Percentiles rank a stretch among this genome's conserved stretches.
phyloP scores from a whole-genome alignment of 208 protist genomes.

The Leptomonas seymouri region DNA sequence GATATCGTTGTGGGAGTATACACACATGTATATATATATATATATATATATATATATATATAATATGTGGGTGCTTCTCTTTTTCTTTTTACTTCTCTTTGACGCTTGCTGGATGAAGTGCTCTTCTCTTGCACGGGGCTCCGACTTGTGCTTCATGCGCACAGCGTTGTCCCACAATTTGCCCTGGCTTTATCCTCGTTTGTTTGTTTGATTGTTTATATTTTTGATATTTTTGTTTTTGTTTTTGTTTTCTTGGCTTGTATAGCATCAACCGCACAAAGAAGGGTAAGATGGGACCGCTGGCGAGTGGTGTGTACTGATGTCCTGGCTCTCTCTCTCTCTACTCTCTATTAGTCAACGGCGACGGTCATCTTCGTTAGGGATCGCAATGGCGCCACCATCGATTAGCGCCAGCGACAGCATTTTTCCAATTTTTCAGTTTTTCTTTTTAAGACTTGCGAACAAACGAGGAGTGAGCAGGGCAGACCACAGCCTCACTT shows the following conservation, averaged over 20 bases:
- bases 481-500: too few species aligned
- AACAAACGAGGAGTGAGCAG: too few species aligned
- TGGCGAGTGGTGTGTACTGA: neutral
- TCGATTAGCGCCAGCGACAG: too few species aligned
- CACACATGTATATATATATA: neutral
- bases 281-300: neutral
- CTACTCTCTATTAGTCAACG: neutral
- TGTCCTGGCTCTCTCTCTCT: slow-evolving; percentile 3
- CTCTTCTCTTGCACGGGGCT: too few species aligned
- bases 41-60: neutral
- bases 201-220: neutral
- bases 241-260: neutral
- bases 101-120: neutral
- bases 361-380: too few species aligned
- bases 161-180: too few species aligned
- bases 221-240: neutral
- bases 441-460: too few species aligned
- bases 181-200: too few species aligned
- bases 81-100: slow-evolving; percentile 14
- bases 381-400: too few species aligned
- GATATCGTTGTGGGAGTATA: neutral
- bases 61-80: neutral
- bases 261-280: neutral
- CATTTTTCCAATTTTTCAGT: too few species aligned
- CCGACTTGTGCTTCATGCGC: too few species aligned